These are phyloP conservation scores for Epichloe festucae DNA, from an alignment of 2,329 filamentous ascomycete genomes.

Conservation along the genomic window DNA sequence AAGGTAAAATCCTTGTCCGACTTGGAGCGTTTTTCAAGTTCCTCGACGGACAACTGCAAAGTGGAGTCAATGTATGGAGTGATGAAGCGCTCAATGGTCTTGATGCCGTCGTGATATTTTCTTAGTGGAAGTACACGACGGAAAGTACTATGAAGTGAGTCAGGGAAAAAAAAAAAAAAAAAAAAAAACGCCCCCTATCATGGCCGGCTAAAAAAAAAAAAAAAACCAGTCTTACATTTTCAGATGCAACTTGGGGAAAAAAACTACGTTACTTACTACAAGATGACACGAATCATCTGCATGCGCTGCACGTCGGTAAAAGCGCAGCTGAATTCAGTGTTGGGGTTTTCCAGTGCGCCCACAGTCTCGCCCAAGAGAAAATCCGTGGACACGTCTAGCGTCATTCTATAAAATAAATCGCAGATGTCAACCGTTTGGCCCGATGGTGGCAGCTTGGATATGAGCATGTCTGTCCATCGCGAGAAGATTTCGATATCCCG, in stretches of 20 bases:
- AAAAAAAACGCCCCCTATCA: too few relatives aligned
- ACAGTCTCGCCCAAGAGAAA: not conserved
- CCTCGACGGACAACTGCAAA: conserved; percentile 52
- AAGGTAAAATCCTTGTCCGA: conserved; percentile 68
- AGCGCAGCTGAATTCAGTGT: conserved; percentile 60
- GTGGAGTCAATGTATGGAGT: conserved; percentile 65
- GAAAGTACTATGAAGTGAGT: too few relatives aligned
- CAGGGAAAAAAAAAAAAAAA: too few relatives aligned
- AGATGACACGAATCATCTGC: conserved; percentile 29
- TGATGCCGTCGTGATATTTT: conserved; percentile 50
- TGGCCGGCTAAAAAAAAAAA: too few relatives aligned
- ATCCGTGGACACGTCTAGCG: not conserved
- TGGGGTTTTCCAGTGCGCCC: conserved; percentile 29
- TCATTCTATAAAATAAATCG: not conserved
- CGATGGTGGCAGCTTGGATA: not conserved
- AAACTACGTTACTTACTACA: not conserved
- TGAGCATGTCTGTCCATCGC: conserved; percentile 5
- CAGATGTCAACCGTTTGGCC: conserved; percentile 1
- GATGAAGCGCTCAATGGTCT: conserved; percentile 62
- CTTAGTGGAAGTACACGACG: conserved; percentile 7
- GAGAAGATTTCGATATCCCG: conserved; percentile 73
- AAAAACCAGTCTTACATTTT: too few relatives aligned
- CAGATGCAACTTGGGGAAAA: too few relatives aligned
- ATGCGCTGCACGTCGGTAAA: conserved; percentile 68
- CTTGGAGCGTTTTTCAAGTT: conserved; percentile 56